Conservation (phyloP, 768 basidiomycete species). For the Antrodiella citrinella region DNA sequence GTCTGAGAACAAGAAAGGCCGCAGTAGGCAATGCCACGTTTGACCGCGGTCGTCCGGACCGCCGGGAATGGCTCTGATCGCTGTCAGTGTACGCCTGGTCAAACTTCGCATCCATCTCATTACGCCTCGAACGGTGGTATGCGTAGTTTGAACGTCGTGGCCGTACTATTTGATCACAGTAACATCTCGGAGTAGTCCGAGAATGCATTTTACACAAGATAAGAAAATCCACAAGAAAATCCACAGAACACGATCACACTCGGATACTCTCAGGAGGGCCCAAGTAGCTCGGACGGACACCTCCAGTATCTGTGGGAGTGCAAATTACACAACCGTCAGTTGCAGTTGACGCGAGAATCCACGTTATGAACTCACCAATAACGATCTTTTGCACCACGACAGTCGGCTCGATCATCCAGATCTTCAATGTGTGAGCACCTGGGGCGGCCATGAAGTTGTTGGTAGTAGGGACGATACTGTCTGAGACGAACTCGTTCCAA, state of each 20-base stretch:
- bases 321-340: not conserved
- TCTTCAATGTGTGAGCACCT: conserved; percentile 54
- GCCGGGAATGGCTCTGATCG: no score
- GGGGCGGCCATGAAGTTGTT: conserved; percentile 34
- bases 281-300: conserved; percentile 46
- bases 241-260: conserved; percentile 3
- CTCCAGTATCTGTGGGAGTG: conserved; percentile 41
- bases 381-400: conserved; percentile 57
- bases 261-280: conserved; percentile 52
- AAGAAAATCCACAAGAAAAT: no score
- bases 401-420: conserved; percentile 51
- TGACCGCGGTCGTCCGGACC: no score
- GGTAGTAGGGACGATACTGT: conserved; percentile 35
- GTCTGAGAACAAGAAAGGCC: no score
- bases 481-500: conserved; percentile 54
- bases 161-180: no score
- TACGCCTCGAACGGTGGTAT: no score
- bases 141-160: no score
- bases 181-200: no score
- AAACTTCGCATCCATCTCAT: no score
- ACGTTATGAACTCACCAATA: conserved; percentile 32
- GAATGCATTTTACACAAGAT: not conserved
- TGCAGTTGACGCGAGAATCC: conserved; percentile 8
- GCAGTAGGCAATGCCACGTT: no score
- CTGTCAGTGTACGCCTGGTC: no score